Conservation (phyloP, 257 asterid species). For the Ocimum tenuiflorum region DNA sequence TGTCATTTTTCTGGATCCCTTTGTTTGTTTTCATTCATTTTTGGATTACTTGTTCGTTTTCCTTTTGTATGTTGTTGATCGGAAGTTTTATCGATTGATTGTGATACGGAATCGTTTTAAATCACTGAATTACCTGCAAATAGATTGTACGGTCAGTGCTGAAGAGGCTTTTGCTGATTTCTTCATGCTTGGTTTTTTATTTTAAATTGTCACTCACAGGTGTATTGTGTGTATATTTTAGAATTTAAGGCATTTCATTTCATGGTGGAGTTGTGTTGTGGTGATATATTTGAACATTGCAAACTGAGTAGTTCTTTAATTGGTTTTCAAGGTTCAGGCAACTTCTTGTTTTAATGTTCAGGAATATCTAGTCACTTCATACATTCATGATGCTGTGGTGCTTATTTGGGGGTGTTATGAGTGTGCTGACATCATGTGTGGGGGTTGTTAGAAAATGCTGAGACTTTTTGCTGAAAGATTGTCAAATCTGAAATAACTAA, state of each 20-base stretch:
- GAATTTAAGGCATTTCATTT: background rate
- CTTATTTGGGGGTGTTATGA: background rate
- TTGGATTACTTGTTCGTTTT: background rate
- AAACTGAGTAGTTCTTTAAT: background rate
- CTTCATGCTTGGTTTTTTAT: background rate
- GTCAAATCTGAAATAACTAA: no score
- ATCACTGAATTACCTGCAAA: background rate
- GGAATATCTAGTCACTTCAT: background rate
- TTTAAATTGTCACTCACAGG: background rate
- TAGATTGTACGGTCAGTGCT: conserved; percentile 15
- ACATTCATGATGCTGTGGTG: background rate
- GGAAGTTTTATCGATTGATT: background rate
- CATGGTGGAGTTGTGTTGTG: background rate
- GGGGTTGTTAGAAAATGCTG: no score
- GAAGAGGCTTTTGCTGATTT: conserved; percentile 12
- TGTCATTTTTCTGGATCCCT: background rate
- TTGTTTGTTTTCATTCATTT: background rate
- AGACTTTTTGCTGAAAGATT: no score
- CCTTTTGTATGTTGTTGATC: conserved; percentile 19
- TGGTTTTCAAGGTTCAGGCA: background rate
- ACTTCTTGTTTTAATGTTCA: background rate
- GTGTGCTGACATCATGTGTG: background rate
- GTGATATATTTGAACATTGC: background rate
- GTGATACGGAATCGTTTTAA: background rate
- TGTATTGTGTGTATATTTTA: background rate